These are phyloP conservation scores for Hygrophorus russula DNA, from an alignment of 768 basidiomycete species.

Conservation along the genomic window DNA sequence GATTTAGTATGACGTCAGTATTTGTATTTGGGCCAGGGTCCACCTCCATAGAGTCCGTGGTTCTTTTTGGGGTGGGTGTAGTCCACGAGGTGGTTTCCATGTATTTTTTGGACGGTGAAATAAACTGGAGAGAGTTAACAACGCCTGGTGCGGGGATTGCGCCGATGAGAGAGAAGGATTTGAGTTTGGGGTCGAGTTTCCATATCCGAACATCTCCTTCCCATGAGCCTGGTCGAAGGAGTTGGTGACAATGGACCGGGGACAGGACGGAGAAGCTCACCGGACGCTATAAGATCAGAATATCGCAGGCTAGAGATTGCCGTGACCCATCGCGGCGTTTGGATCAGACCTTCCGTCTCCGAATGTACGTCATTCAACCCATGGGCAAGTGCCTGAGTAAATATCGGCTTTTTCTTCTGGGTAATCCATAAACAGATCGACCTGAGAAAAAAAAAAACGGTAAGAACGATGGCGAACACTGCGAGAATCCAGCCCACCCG, in stretches of 20 bases:
- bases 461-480: not conserved
- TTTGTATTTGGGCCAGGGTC: no score
- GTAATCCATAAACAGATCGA: constrained; percentile 91
- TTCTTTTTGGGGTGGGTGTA: constrained; percentile 7
- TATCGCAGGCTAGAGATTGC: constrained; percentile 74
- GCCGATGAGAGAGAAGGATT: constrained; percentile 61
- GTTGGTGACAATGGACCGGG: not conserved
- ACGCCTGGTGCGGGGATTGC: constrained; percentile 63
- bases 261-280: constrained; percentile 27
- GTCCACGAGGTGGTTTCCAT: constrained; percentile 28
- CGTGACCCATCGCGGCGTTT: constrained; percentile 86
- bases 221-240: constrained; percentile 65
- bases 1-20: no score
- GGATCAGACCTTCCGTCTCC: constrained; percentile 63
- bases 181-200: constrained; percentile 74
- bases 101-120: constrained; percentile 41
- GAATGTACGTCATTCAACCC: constrained; percentile 66
- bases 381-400: constrained; percentile 78
- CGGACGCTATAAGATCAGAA: constrained; percentile 85
- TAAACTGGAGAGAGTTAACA: constrained; percentile 82
- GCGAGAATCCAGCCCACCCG: constrained; percentile 45
- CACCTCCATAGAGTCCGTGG: not conserved
- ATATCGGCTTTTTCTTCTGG: constrained; percentile 90
- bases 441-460: constrained; percentile 26
- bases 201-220: constrained; percentile 85